phyloP scores from a whole-genome alignment of 768 basidiomycete genomes.

The Kwoniella heveanensis region DNA sequence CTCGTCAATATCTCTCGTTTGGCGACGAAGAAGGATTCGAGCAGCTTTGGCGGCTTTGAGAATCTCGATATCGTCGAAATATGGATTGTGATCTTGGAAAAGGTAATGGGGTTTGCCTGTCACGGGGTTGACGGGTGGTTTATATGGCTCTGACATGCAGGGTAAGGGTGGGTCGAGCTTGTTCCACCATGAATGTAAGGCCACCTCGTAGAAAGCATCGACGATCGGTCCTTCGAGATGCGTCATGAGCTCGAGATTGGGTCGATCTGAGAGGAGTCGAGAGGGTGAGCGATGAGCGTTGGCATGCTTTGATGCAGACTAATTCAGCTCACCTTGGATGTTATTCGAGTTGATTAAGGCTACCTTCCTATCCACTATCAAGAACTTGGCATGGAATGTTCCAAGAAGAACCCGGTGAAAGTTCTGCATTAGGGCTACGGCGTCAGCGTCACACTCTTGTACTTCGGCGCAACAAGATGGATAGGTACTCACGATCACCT shows the following conservation, averaged over 20 bases:
- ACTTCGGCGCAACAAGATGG: background rate
- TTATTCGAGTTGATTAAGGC: slow-evolving; percentile 70
- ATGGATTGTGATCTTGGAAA: slow-evolving; percentile 59
- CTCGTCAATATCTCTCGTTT: slow-evolving; percentile 49
- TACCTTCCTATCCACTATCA: slow-evolving; percentile 70
- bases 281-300: too few species aligned
- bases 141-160: slow-evolving; percentile 47
- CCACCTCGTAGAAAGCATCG: slow-evolving; percentile 69
- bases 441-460: background rate
- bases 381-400: slow-evolving; percentile 73
- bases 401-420: slow-evolving; percentile 62
- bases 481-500: slow-evolving; percentile 61
- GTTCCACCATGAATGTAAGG: slow-evolving; percentile 66
- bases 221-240: slow-evolving; percentile 74
- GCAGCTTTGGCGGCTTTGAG: slow-evolving; percentile 58
- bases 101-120: slow-evolving; percentile 56
- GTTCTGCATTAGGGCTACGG: slow-evolving; percentile 33
- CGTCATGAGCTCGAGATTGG: slow-evolving; percentile 64
- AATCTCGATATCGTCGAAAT: slow-evolving; percentile 58
- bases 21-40: slow-evolving; percentile 51
- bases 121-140: slow-evolving; percentile 45
- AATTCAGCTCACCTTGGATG: slow-evolving; percentile 57
- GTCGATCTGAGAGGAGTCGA: too few species aligned
- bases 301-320: too few species aligned
- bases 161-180: slow-evolving; percentile 49